These are phyloP conservation scores for Agrocybe pediades DNA, from an alignment of 768 basidiomycete species.

Conservation along the genomic window DNA sequence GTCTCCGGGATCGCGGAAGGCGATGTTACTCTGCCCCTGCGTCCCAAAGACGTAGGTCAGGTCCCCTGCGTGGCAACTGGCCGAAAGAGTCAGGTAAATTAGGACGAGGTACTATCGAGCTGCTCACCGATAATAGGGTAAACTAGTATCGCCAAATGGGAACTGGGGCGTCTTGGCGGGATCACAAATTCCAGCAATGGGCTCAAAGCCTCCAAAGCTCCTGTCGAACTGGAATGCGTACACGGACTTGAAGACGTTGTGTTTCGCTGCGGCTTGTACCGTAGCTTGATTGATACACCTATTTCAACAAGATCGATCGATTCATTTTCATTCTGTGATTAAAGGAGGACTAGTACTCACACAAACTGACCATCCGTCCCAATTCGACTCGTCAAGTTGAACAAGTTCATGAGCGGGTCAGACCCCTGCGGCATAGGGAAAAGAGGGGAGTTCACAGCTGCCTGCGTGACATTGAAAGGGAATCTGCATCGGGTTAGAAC, in stretches of 20 bases:
- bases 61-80: slow-evolving; percentile 34
- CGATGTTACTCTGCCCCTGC: slow-evolving; percentile 36
- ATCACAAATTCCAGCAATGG: slow-evolving; percentile 43
- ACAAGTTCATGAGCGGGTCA: slow-evolving; percentile 40
- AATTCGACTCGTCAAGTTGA: slow-evolving; percentile 46
- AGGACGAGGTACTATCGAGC: not conserved
- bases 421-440: slow-evolving; percentile 40
- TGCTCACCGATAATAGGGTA: slow-evolving; percentile 45
- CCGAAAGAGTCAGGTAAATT: not conserved
- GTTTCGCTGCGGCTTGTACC: slow-evolving; percentile 40
- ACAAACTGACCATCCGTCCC: slow-evolving; percentile 48
- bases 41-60: slow-evolving; percentile 32
- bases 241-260: slow-evolving; percentile 41
- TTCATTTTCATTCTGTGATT: not conserved
- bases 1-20: slow-evolving; percentile 49
- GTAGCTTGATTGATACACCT: slow-evolving; percentile 51
- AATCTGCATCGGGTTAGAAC: slow-evolving; percentile 2
- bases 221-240: slow-evolving; percentile 51
- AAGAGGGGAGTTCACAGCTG: slow-evolving; percentile 24
- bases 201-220: slow-evolving; percentile 45
- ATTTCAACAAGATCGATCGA: not conserved
- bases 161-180: slow-evolving; percentile 41
- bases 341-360: slow-evolving; percentile 13
- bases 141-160: slow-evolving; percentile 46
- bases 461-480: slow-evolving; percentile 10